A percentile compares a stretch with the other conserved stretches of the same genome.
These are phyloP conservation scores for Penicillium capsulatum DNA, from an alignment of 2,329 filamentous ascomycete species.

Conservation along the genomic window DNA sequence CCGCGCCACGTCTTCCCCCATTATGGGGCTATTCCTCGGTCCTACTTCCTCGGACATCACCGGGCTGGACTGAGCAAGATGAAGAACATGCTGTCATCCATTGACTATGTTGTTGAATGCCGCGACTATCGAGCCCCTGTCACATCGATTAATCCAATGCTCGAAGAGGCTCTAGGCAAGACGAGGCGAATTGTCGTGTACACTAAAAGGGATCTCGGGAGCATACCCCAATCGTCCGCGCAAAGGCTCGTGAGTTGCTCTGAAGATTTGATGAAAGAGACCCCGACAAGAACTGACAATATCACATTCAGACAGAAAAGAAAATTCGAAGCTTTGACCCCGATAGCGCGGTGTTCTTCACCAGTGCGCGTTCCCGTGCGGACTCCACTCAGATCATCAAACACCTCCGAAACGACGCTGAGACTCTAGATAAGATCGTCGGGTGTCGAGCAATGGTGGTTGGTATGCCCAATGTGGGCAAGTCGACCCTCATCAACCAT, in stretches of 20 bases:
- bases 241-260: constrained; percentile 36
- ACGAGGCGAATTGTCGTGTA: constrained; percentile 78
- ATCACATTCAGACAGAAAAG: constrained; percentile 28
- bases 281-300: no score
- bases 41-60: constrained; percentile 95
- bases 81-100: constrained; percentile 71
- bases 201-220: constrained; percentile 78
- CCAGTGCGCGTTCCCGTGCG: constrained; percentile 29
- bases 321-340: constrained; percentile 33
- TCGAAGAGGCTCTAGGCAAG: constrained; percentile 71
- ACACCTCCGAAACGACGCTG: constrained; percentile 30
- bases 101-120: constrained; percentile 89
- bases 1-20: constrained; percentile 70
- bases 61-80: constrained; percentile 74
- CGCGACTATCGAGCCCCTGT: constrained; percentile 88
- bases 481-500: constrained; percentile 88
- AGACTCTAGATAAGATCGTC: constrained; percentile 53
- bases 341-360: constrained; percentile 35
- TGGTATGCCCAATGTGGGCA: constrained; percentile 97
- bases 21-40: constrained; percentile 72
- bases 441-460: constrained; percentile 84
- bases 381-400: constrained; percentile 33
- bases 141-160: constrained; percentile 82
- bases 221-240: constrained; percentile 38
- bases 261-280: no score